These are phyloP conservation scores for Citrus hindsii DNA, from an alignment of 345 rosid species.

Conservation along the genomic window DNA sequence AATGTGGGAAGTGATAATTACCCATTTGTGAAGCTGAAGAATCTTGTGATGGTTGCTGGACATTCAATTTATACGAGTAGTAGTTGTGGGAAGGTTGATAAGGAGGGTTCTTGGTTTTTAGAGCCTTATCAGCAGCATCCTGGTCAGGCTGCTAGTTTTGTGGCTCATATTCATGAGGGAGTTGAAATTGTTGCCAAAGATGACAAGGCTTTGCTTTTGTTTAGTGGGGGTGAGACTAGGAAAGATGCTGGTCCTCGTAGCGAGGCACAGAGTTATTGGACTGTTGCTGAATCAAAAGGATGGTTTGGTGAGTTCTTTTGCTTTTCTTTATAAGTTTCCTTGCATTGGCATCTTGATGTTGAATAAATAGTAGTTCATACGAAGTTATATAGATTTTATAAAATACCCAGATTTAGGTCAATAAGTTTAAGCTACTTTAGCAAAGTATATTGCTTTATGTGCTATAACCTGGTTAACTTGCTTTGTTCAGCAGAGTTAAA, in stretches of 20 bases:
- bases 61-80: conserved; percentile 88
- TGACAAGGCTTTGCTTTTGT: conserved; percentile 72
- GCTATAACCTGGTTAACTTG: background rate
- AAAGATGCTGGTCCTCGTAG: conserved; percentile 95
- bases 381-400: background rate
- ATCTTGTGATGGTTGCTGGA: conserved; percentile 98
- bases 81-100: conserved; percentile 68
- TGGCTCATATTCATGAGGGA: conserved; percentile 83
- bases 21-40: conserved; percentile 62
- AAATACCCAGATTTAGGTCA: background rate
- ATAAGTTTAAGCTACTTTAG: background rate
- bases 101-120: conserved; percentile 92
- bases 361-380: background rate
- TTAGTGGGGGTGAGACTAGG: conserved; percentile 97
- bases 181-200: conserved; percentile 59
- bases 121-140: conserved; percentile 92
- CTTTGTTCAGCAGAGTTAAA: background rate
- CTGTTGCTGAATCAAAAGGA: conserved; percentile 87
- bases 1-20: conserved; percentile 37
- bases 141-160: conserved; percentile 86
- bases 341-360: conserved; percentile 1
- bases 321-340: conserved; percentile 7
- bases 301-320: conserved; percentile 82
- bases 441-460: background rate
- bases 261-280: conserved; percentile 99